These are phyloP conservation scores for Mycena polygramma DNA, from an alignment of 768 basidiomycete species.

Conservation along the genomic window DNA sequence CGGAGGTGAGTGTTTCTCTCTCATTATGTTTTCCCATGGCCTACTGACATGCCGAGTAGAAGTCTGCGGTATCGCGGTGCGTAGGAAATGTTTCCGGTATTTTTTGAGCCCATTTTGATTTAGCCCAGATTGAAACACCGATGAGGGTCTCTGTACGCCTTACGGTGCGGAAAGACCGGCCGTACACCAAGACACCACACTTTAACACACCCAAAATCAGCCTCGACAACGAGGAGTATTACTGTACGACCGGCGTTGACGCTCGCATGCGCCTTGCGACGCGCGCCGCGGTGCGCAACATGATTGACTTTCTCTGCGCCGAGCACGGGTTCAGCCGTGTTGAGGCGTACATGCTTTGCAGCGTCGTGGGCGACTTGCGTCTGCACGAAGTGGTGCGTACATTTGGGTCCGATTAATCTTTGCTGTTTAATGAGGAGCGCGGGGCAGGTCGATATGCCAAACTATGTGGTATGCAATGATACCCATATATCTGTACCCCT, in stretches of 20 bases:
- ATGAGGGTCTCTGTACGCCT: constrained; percentile 68
- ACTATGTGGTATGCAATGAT: constrained; percentile 60
- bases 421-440: background rate
- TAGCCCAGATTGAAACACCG: constrained; percentile 77
- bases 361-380: constrained; percentile 69
- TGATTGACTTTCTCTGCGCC: constrained; percentile 65
- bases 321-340: constrained; percentile 59
- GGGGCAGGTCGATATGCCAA: constrained; percentile 72
- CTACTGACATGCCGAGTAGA: constrained; percentile 48
- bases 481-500: background rate
- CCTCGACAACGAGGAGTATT: constrained; percentile 54
- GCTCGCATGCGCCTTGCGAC: constrained; percentile 68
- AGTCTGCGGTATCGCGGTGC: constrained; percentile 63
- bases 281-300: constrained; percentile 67
- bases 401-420: background rate
- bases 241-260: constrained; percentile 71
- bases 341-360: constrained; percentile 73
- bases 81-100: background rate
- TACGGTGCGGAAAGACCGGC: constrained; percentile 67
- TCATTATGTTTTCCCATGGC: background rate
- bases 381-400: constrained; percentile 72
- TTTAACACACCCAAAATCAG: constrained; percentile 54
- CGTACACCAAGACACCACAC: constrained; percentile 72
- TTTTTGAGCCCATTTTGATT: background rate
- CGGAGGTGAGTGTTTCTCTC: constrained; percentile 59